These are phyloP conservation scores for Curvularia spicifera DNA, from an alignment of 2,329 filamentous ascomycete species.

Conservation along the genomic window DNA sequence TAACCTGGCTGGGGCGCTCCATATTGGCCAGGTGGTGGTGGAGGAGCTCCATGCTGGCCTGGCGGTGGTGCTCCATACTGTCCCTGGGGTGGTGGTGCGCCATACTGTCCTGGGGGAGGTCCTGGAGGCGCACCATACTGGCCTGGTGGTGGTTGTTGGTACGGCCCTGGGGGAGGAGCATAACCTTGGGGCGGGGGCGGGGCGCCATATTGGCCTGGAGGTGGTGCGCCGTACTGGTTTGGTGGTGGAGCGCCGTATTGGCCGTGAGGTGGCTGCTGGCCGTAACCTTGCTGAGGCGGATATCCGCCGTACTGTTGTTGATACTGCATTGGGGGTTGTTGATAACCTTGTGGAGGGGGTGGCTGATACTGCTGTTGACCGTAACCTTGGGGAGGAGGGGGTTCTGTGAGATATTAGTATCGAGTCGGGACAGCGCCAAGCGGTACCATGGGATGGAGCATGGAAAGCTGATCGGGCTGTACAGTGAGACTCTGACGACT, in stretches of 20 bases:
- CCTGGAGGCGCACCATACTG: conserved; percentile 40
- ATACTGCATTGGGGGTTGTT: conserved; percentile 46
- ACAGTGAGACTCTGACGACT: conserved; percentile 24
- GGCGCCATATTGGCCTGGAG: conserved; percentile 30
- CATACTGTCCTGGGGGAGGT: conserved; percentile 38
- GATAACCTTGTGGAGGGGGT: conserved; percentile 29
- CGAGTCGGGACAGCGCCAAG: conserved; percentile 26
- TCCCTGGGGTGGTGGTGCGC: conserved; percentile 18
- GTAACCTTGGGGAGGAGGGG: conserved; percentile 35
- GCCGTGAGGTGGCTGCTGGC: conserved; percentile 30
- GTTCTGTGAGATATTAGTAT: conserved; percentile 38
- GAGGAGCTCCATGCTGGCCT: conserved; percentile 36
- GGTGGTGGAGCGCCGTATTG: conserved; percentile 49
- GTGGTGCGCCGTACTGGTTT: conserved; percentile 33
- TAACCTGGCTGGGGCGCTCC: conserved; percentile 32
- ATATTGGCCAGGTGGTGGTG: conserved; percentile 37
- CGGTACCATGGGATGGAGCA: conserved; percentile 6
- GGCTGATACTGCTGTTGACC: conserved; percentile 26
- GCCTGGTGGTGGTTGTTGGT: conserved; percentile 23
- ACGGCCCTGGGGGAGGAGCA: conserved; percentile 19
- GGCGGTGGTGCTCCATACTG: conserved; percentile 42
- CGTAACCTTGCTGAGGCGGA: conserved; percentile 41
- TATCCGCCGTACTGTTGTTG: conserved; percentile 40
- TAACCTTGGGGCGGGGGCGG: conserved; percentile 29
- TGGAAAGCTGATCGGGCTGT: conserved; percentile 18